Conservation (phyloP, 352 stramenopile species). For the Globisporangium nunn region DNA sequence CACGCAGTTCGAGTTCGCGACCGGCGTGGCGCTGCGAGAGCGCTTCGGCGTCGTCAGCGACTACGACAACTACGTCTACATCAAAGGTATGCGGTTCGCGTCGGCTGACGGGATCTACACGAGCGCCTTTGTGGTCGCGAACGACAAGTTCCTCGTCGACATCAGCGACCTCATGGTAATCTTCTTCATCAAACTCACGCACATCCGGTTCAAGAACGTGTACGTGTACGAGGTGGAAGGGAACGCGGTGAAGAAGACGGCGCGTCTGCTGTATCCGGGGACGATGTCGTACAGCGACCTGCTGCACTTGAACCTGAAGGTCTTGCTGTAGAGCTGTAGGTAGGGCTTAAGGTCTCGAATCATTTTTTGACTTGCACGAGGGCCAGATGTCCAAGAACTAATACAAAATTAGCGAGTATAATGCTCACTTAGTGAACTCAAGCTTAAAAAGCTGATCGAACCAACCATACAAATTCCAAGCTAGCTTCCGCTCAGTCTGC, state of each 20-base stretch:
- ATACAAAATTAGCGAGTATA: no score
- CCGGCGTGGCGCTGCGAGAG: slow-evolving; percentile 6
- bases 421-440: no score
- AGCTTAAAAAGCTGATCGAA: neutral
- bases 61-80: slow-evolving; percentile 12
- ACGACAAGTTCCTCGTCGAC: slow-evolving; percentile 24
- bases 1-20: slow-evolving; percentile 10
- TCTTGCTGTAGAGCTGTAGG: slow-evolving; percentile 8
- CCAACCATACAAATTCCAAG: neutral
- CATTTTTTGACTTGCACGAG: neutral
- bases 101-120: slow-evolving; percentile 21
- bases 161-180: neutral
- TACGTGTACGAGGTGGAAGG: slow-evolving; percentile 8
- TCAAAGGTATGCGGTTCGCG: slow-evolving; percentile 15
- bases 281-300: slow-evolving; percentile 2
- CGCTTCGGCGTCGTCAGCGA: slow-evolving; percentile 8
- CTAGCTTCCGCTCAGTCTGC: no score
- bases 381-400: no score
- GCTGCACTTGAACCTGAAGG: slow-evolving; percentile 6
- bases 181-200: slow-evolving; percentile 6
- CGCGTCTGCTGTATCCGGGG: slow-evolving; percentile 5
- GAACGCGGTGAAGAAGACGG: slow-evolving; percentile 6
- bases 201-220: slow-evolving; percentile 8
- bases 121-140: slow-evolving; percentile 31
- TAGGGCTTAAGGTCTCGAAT: neutral